Evolutionary conservation across 495 filamentous ascomycete species (phyloP), one percentile per base, ranked within the genome.

Genomic region (Astrothelium macrocarpum): DNA sequence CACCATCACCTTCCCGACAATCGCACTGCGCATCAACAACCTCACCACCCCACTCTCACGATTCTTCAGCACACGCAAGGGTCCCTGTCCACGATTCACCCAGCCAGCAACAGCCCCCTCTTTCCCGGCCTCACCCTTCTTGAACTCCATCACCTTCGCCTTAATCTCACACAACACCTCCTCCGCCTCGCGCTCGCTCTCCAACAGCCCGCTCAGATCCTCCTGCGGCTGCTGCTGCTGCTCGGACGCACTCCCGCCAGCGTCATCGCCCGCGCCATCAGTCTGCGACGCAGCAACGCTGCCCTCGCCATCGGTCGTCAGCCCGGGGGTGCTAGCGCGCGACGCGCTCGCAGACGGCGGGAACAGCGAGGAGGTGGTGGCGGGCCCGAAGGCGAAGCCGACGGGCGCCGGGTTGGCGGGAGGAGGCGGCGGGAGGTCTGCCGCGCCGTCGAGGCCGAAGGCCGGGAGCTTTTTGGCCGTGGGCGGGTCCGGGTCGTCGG

Each of bases 1-100:
- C 58, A 71, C 63, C 23, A 64, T 62, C 32, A 66, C 36, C n/a
- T 59, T 63, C 10, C 71, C 71, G 12, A 62, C 32, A 4, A 67
- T 67, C 28, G 64, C 26, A 14, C 63, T 62, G 31, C 70, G 66
- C 32, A 68, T 60, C 29, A 73, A 43, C 9, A 73, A 29, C 18
- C 71, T 56, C n/a, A 64, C 61, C 16, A 67, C 64, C 26, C 70
- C 70, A 4, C 66, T 69, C n/a, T 39, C 49, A 61, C 71, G 69
- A 65, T 73, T 67, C 61, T 65, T 67, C 39, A 73, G 61, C 26
- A 73, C 59, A 20, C 71, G 69, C 14, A 73, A 34, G 25, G 70
- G 71, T 0, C 71, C 71, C 53, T 66, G 64, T 39, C 71, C 71
- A 18, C 60, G 46, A 34, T 65, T 67, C 7, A 59, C 34, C 67